Percentiles rank a stretch among this genome's conserved stretches.
phyloP scores from a whole-genome alignment of 73 alveolate species.

The Paramecium octaurelia region DNA sequence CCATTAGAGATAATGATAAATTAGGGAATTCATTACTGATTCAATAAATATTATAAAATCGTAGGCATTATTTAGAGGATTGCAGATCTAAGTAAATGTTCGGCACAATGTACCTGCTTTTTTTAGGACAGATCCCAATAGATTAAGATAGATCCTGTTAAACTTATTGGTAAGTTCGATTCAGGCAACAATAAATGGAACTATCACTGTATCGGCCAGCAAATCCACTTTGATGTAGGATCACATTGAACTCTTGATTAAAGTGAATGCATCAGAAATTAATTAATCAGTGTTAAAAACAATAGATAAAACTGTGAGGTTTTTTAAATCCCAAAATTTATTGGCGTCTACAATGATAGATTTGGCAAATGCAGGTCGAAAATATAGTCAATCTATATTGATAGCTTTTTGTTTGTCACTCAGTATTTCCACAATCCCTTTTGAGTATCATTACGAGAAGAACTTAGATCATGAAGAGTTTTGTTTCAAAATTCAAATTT shows the following conservation, averaged over 20 bases:
- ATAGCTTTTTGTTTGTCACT: conserved; percentile 1
- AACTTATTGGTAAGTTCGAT: not conserved
- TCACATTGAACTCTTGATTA: not conserved
- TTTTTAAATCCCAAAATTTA: not conserved
- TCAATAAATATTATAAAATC: not conserved
- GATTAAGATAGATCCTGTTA: not conserved
- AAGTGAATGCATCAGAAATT: not conserved
- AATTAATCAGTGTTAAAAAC: not conserved
- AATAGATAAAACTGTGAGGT: not conserved
- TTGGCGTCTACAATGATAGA: not conserved
- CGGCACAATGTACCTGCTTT: not conserved
- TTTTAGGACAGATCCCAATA: conserved; percentile 13
- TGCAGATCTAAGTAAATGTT: not conserved
- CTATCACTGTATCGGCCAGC: not conserved
- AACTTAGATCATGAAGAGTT: not conserved
- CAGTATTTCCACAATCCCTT: not conserved
- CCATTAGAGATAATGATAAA: not conserved
- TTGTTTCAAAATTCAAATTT: not conserved
- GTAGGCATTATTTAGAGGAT: not conserved
- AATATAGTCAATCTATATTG: not conserved
- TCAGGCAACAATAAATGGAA: conserved; percentile 9
- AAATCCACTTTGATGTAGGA: not conserved
- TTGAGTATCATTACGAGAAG: not conserved
- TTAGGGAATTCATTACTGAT: not conserved
- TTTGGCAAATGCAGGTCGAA: not conserved